These are phyloP conservation scores for Coniochaeta hoffmannii DNA, from an alignment of 2,329 filamentous ascomycete genomes.

Conservation along the genomic window DNA sequence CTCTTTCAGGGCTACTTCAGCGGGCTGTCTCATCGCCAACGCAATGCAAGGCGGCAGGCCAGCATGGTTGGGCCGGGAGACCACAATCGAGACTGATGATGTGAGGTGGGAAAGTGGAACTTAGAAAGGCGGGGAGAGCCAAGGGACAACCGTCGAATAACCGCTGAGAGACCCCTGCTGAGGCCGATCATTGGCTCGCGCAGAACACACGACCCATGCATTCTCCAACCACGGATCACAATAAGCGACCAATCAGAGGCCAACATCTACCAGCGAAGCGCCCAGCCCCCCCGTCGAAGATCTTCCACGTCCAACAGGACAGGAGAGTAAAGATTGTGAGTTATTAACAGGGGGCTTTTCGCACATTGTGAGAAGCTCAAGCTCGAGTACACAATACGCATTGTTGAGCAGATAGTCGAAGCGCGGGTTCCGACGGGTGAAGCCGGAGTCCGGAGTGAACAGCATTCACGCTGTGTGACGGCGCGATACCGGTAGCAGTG, in stretches of 20 bases:
- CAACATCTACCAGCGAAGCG: background rate
- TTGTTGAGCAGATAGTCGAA: background rate
- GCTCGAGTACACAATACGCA: conserved; percentile 1
- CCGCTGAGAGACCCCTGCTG: background rate
- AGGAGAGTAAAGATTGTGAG: background rate
- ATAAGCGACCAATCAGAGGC: background rate
- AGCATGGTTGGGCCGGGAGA: background rate
- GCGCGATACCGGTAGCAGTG: background rate
- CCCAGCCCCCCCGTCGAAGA: conserved; percentile 1
- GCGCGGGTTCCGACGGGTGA: conserved; percentile 1
- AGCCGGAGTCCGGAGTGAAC: background rate
- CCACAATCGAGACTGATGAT: background rate
- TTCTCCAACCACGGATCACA: conserved; percentile 1
- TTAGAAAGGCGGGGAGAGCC: background rate
- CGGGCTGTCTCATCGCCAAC: conserved; percentile 2
- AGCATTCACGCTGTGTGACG: background rate
- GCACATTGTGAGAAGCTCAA: background rate
- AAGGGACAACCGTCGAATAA: conserved; percentile 3
- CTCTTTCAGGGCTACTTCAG: background rate
- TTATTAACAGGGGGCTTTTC: background rate
- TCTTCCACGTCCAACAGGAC: background rate
- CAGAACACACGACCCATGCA: background rate
- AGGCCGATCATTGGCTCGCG: background rate
- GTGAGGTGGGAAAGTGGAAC: conserved; percentile 1
- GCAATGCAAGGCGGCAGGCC: background rate